Conservation (phyloP, 495 filamentous ascomycete genomes). For the Chaetomium tenue region DNA sequence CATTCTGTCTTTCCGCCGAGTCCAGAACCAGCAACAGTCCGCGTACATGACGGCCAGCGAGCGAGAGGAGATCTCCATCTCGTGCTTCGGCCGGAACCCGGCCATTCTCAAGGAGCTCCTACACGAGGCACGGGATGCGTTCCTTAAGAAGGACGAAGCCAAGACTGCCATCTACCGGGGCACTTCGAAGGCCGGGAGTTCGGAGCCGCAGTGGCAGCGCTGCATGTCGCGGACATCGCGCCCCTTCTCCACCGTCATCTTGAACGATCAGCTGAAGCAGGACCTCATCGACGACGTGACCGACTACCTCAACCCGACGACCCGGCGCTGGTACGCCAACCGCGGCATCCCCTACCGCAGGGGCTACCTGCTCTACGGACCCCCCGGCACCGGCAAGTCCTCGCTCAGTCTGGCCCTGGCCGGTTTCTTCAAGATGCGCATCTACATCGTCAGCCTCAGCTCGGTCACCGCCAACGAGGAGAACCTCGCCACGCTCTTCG, state of each 20-base stretch:
- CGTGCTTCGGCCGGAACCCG: slow-evolving; percentile 65
- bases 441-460: slow-evolving; percentile 67
- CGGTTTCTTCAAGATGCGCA: slow-evolving; percentile 65
- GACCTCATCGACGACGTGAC: slow-evolving; percentile 77
- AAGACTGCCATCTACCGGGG: slow-evolving; percentile 68
- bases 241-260: slow-evolving; percentile 81
- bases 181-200: slow-evolving; percentile 35
- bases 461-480: slow-evolving; percentile 68
- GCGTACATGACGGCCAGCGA: slow-evolving; percentile 37
- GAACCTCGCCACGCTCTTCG: slow-evolving; percentile 66
- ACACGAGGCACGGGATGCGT: slow-evolving; percentile 58
- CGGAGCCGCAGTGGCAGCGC: slow-evolving; percentile 50
- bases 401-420: slow-evolving; percentile 64
- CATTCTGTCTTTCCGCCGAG: slow-evolving; percentile 56
- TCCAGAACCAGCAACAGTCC: slow-evolving; percentile 34
- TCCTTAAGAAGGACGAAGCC: slow-evolving; percentile 58
- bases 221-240: slow-evolving; percentile 62
- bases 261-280: slow-evolving; percentile 73
- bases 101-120: slow-evolving; percentile 64
- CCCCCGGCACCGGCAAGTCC: slow-evolving; percentile 77
- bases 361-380: slow-evolving; percentile 80
- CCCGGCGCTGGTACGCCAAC: slow-evolving; percentile 74
- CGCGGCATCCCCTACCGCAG: slow-evolving; percentile 75
- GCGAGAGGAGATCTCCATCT: slow-evolving; percentile 61
- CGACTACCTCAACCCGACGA: slow-evolving; percentile 80